Base-by-base conservation (phyloP, 805 yeast genomes). In the Blastobotrys peoriensis region DNA sequence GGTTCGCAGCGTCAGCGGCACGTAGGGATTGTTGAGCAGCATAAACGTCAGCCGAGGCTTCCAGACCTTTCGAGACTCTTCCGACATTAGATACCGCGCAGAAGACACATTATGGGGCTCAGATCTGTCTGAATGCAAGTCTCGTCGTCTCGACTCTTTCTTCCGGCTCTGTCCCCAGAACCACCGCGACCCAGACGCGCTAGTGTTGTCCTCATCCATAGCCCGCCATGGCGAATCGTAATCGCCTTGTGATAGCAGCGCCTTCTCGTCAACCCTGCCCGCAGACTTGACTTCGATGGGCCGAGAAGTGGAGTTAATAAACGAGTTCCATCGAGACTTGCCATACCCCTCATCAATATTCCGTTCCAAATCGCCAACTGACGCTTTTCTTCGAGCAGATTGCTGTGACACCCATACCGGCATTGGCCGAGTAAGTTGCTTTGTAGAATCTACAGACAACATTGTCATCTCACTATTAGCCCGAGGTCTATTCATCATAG, bases 1-100 rank as follows among this genome's bases (percentile, higher is more conserved):
- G 2, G 79, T 59, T 50, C 98, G 69, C 50, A 91, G 74, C 19
- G 83, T 72, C 40, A 91, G 68, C 1, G 97, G 96, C 9, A 88
- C 72, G 53, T 85, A 81, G 16, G 95, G 89, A 60, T 85, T 87
- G 50, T 78, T 77, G 44, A 85, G 72, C 25, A 89, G 65, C 21
- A 83, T 65, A 37, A 79, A 70, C 44, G 68, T 68, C 8, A 88
- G 54, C 25, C 74, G 70, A 2, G 93, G 86, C 44, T 74, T 67
- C 78, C 86, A 57, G 13, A 44, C 47, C 35, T 46, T 43, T 10
- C 59, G 47, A 1, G 57, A 49, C 38, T 56, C 56, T 19, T 56
- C 54, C 1, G 60, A 49, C 9, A 56, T 50, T 22, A 56, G 46
- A 38, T 56, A 56, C n/a, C 56, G 41, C 15, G 57, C 52, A 5